Evolutionary conservation across 2,329 filamentous ascomycete species (phyloP), one percentile per base, ranked within the genome.

Genomic region (Aciculosporium take): DNA sequence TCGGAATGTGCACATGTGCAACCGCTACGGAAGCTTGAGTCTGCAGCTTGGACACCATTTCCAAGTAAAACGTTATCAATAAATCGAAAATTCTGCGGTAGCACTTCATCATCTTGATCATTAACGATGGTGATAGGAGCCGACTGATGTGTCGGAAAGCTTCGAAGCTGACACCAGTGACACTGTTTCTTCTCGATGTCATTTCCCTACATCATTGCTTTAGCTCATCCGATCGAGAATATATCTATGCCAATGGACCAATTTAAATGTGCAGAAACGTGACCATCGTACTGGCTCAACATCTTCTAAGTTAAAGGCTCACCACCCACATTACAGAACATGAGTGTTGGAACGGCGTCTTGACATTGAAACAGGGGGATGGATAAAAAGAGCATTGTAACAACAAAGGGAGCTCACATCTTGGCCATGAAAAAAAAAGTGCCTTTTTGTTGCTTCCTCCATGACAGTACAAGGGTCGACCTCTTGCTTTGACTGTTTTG

Each of bases 51-150:
- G 0, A 89, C 79, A 17, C 74, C 80, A 1, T 68, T 50, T 3
- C 71, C 62, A 1, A 83, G 64, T 4, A 80, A 63, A 8, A 76
- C 78, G 1, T 69, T 59, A 6, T 78, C 65, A 40, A 87, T 79
- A 56, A 88, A 89, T 0, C 66, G 66, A 50, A 91, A 93, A 30
- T 72, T 62, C 0, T 73, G 59, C 0, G 81, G 77, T 12, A 77
- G 63, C n/a, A 50, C 68, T 48, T 51, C 66, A 43, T 68, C 59
- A 49, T 82, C 78, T 2, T 73, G 59, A 0, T 68, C 62, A 53
- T 89, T 89, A 39, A 78, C 61, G 1, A 88, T 68, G 0, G 72
- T 73, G 21, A 86, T 68, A 1, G 76, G 74, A 7, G 64, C 65
- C 1, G 54, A 44, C 0, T 54, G 44, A 46, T 75, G 68, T 0